Base-by-base conservation (phyloP, 306 rosid species). In the Lathyrus sativus region DNA sequence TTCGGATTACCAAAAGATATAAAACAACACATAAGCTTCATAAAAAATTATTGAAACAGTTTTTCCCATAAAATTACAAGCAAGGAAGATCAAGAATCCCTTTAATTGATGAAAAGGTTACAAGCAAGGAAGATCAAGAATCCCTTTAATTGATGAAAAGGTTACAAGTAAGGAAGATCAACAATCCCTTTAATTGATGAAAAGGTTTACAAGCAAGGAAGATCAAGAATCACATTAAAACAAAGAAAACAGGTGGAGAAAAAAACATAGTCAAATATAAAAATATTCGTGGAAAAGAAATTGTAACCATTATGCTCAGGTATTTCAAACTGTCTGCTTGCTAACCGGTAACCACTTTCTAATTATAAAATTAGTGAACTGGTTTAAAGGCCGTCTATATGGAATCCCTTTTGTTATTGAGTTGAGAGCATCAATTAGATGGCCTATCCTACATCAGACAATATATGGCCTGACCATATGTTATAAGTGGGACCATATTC, bases 21-120 rank as follows among this genome's bases (percentile, higher is more conserved):
- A 71, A 53, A 43, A 65, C 29, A 44, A 28, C 56, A 64, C 28
- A 7, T 5, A 63, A 39, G 62, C 7, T 63, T 73, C 24, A 38
- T 51, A 33, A 64, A 62, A 22, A 53, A 38, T 11, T 12, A 54
- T 54, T 64, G 48, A n/a, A n/a, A n/a, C n/a, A n/a, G n/a, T n/a
- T n/a, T n/a, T n/a, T n/a, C 50, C 65, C 9, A 41, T 11, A 54
- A 65, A 55, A 44, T 73, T 73, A 38, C 77, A 62, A 24, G 31
- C 53, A 62, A 24, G 37, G 43, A 28, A 54, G 72, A 43, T 43
- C 59, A 55, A n/a, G 51, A 44, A 65, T 43, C 19, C 41, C 12
- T 46, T 33, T 6, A 31, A 5, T 31, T 31, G 35, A 31, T 31
- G 35, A 31, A 31, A 31, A 31, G 35, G 35, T 62, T 72, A 24